Evolutionary conservation across 73 alveolate genomes (phyloP).

Genomic region (Tetrahymena elliotti): DNA sequence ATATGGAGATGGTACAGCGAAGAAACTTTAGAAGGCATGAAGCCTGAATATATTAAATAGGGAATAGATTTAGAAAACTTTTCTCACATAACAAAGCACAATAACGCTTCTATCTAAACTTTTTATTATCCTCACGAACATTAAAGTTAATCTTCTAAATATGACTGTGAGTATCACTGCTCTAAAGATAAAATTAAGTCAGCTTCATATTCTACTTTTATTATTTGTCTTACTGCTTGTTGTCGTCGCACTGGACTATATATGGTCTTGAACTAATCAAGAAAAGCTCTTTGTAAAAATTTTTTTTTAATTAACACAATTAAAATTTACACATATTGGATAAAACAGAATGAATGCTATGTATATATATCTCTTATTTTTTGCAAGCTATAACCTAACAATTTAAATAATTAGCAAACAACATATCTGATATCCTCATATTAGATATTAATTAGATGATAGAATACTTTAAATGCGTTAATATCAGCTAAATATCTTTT

Average conservation of each 20-base stretch:
- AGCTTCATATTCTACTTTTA: conserved; percentile 32
- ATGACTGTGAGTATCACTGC: conserved; percentile 29
- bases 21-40: conserved; percentile 38
- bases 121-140: conserved; percentile 30
- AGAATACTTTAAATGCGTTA: neutral
- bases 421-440: neutral
- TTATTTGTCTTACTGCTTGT: conserved; percentile 19
- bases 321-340: too few species aligned
- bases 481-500: neutral
- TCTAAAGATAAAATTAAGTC: neutral
- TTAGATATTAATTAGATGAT: neutral
- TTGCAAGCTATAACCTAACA: too few species aligned
- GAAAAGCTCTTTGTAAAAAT: conserved; percentile 25
- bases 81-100: conserved; percentile 35
- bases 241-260: conserved; percentile 31
- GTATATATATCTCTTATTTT: neutral
- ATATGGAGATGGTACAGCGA: conserved; percentile 59
- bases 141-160: neutral
- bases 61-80: conserved; percentile 46
- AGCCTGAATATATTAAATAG: conserved; percentile 5
- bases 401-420: neutral
- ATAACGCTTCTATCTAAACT: conserved; percentile 37
- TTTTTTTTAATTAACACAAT: neutral
- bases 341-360: neutral
- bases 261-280: conserved; percentile 40